Evolutionary conservation across 2,329 filamentous ascomycete species (phyloP), one percentile per base, ranked within the genome.

Genomic region (Xylaria hypoxylon): DNA sequence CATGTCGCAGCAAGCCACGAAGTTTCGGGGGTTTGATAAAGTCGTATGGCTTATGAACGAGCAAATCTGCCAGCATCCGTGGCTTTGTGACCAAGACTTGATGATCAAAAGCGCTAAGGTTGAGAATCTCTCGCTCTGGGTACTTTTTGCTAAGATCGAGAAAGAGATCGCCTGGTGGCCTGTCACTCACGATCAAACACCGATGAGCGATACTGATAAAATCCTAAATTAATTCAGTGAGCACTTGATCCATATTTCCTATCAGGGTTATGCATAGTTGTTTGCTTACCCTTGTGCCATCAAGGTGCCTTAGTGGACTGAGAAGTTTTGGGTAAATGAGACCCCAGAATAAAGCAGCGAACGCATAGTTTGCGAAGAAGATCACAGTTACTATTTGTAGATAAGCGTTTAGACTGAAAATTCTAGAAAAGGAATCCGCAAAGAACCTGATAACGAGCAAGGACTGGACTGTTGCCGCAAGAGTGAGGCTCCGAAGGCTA

Each of bases 11-110:
- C 5, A 86, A 84, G 1, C 77, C 75, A 42, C 84, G 77, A 28
- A 85, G 73, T n/a, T 80, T 74, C 3, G 70, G 68, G 0, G 86
- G 84, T 50, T 88, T 88, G 19, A 79, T 72, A 61, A 87, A 89
- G 38, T 86, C 84, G 65, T 89, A 88, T 8, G 77, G 78, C 55
- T 84, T 85, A 26, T 80, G 79, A 13, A 82, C 80, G 3, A 87
- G 77, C 0, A 86, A 73, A 68, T 87, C 85, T 1, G 80, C 78
- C n/a, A 85, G 71, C 1, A 79, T 80, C 64, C 82, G 82, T 3
- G 84, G 70, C 22, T 57, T 68, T 6, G 71, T 68, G 15, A 75
- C 52, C 28, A 75, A 38, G n/a, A 75, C 53, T 19, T 70, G 65
- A 6, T 62, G 53, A 19, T 71, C 68, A 10, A 70, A 73, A 7